Percentiles rank a stretch among this genome's conserved stretches.
phyloP scores from a whole-genome alignment of 192 early-diverging fungal species.

The Coemansia sp. region DNA sequence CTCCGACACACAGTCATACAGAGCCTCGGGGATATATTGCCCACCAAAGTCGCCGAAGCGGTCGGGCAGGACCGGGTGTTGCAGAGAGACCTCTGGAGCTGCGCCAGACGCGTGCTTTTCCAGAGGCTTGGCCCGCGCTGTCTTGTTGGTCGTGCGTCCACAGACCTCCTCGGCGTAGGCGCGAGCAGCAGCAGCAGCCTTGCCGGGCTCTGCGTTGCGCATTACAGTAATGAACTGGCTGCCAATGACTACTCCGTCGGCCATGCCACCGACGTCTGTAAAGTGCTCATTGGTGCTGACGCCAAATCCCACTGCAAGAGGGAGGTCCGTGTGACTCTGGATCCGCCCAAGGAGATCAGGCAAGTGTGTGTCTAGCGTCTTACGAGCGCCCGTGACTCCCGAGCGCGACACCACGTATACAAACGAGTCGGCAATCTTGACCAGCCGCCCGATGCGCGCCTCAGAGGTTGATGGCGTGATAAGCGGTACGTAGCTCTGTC shows the following conservation, averaged over 20 bases:
- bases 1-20: constrained; percentile 91
- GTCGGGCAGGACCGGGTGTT: constrained; percentile 60
- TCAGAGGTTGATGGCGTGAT: constrained; percentile 94
- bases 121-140: constrained; percentile 26
- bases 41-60: constrained; percentile 96
- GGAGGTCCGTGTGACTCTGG: constrained; percentile 72
- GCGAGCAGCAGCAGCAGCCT: constrained; percentile 47
- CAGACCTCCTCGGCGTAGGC: constrained; percentile 58
- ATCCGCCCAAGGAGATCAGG: constrained; percentile 72
- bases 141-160: constrained; percentile 28
- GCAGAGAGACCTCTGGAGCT: constrained; percentile 11
- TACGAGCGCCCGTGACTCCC: constrained; percentile 89
- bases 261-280: constrained; percentile 71
- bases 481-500: constrained; percentile 83
- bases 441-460: constrained; percentile 71
- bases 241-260: constrained; percentile 96
- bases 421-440: constrained; percentile 83
- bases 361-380: constrained; percentile 64
- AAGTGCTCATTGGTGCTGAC: constrained; percentile 90
- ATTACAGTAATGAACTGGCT: constrained; percentile 83
- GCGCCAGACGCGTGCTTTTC: constrained; percentile 8
- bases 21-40: constrained; percentile 96
- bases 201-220: constrained; percentile 54
- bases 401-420: constrained; percentile 93
- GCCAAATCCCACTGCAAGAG: constrained; percentile 97